phyloP scores from a whole-genome alignment of 129 eudicot genomes.

The Flaveria linearis region DNA sequence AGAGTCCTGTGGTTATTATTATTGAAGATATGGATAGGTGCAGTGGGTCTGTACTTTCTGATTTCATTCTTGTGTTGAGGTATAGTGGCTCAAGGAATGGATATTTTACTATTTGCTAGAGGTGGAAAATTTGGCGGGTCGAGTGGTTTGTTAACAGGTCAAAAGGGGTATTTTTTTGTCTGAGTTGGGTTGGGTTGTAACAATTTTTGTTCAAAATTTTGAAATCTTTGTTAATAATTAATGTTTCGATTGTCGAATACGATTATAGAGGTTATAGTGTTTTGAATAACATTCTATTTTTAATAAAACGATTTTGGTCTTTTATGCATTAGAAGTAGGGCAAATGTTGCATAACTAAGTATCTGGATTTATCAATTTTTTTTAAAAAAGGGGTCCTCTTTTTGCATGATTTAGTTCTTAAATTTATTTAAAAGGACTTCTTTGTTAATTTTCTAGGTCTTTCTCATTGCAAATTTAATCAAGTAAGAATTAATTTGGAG shows the following conservation, averaged over 20 bases:
- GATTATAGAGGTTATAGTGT: neutral
- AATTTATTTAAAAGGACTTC: neutral
- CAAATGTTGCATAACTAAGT: neutral
- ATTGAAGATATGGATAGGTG: constrained; percentile 89
- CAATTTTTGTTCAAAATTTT: neutral
- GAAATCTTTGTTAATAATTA: neutral
- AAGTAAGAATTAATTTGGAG: neutral
- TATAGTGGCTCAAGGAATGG: constrained; percentile 21
- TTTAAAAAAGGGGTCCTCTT: too few relatives aligned
- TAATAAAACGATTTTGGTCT: neutral
- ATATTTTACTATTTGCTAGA: constrained; percentile 5
- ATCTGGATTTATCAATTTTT: too few relatives aligned
- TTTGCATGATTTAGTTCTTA: neutral
- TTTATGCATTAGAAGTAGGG: neutral
- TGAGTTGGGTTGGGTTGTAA: neutral
- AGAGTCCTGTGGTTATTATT: constrained; percentile 67
- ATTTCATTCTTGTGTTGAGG: constrained; percentile 89
- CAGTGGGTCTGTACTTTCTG: constrained; percentile 73
- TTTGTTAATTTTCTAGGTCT: neutral
- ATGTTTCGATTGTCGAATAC: neutral
- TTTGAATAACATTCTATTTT: neutral
- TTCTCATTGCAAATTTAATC: neutral
- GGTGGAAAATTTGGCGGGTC: neutral
- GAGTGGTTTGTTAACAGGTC: neutral
- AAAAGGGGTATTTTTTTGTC: neutral